Evolutionary conservation across 129 eudicot species (phyloP).

Genomic region (Logfia minima): DNA sequence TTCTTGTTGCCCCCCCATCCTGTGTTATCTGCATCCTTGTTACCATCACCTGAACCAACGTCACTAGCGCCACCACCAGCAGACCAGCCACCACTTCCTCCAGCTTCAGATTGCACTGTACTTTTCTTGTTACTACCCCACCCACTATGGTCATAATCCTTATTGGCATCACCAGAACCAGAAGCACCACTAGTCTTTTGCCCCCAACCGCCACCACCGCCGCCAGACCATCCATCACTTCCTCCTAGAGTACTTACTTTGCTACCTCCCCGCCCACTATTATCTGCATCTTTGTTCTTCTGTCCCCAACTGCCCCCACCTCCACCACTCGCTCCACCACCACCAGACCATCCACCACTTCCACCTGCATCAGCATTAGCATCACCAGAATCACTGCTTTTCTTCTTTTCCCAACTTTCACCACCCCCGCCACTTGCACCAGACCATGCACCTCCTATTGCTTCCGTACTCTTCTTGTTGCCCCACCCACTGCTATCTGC

Average conservation of each 20-base stretch:
- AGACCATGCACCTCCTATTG: slow-evolving; percentile 16
- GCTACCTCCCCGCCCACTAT: slow-evolving; percentile 21
- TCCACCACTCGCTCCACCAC: slow-evolving; percentile 28
- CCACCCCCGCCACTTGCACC: neutral
- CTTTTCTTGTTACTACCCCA: slow-evolving; percentile 39
- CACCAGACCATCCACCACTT: slow-evolving; percentile 34
- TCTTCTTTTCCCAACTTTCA: neutral
- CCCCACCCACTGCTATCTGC: slow-evolving; percentile 19
- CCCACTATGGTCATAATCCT: slow-evolving; percentile 31
- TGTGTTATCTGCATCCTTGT: slow-evolving; percentile 28
- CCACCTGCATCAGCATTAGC: neutral
- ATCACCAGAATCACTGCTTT: slow-evolving; percentile 36
- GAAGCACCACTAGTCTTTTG: neutral
- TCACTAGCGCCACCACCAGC: slow-evolving; percentile 13
- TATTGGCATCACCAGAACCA: slow-evolving; percentile 13
- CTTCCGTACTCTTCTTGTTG: slow-evolving; percentile 40
- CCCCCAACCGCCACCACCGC: slow-evolving; percentile 25
- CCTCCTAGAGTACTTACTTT: slow-evolving; percentile 13
- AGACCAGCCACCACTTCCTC: slow-evolving; percentile 26
- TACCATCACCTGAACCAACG: slow-evolving; percentile 16
- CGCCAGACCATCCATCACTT: slow-evolving; percentile 24
- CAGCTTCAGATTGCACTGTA: slow-evolving; percentile 17
- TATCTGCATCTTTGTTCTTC: slow-evolving; percentile 19
- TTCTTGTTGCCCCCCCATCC: slow-evolving; percentile 42
- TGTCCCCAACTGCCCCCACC: slow-evolving; percentile 47